These are phyloP conservation scores for Podospora pseudocomata DNA, from an alignment of 495 filamentous ascomycete genomes.

Conservation along the genomic window DNA sequence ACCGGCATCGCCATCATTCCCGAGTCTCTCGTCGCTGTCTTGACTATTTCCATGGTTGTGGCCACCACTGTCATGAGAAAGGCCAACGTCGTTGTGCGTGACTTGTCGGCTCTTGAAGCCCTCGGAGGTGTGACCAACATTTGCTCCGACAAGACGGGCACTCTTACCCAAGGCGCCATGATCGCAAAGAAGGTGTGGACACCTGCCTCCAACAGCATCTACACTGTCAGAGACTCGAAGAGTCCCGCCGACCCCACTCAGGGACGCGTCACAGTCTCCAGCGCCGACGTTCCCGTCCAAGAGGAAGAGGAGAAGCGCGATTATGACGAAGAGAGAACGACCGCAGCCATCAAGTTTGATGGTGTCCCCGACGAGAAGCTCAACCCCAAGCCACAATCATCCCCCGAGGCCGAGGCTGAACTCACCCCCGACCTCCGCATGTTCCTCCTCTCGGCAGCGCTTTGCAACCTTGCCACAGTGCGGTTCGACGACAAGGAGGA, in stretches of 20 bases:
- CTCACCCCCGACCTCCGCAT: slow-evolving; percentile 52
- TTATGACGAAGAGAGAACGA: slow-evolving; percentile 50
- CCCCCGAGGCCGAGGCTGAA: slow-evolving; percentile 27
- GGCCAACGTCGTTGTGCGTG: slow-evolving; percentile 71
- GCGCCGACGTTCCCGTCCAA: slow-evolving; percentile 25
- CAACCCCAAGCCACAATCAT: slow-evolving; percentile 21
- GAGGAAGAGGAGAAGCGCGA: slow-evolving; percentile 37
- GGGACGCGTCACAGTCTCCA: slow-evolving; percentile 37
- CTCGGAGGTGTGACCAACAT: slow-evolving; percentile 84
- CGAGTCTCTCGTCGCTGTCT: slow-evolving; percentile 64
- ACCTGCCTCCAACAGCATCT: slow-evolving; percentile 51
- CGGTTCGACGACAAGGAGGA: slow-evolving; percentile 51
- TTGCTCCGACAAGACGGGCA: slow-evolving; percentile 86
- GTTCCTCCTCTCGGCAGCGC: slow-evolving; percentile 66
- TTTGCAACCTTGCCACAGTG: slow-evolving; percentile 75
- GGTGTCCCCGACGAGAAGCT: slow-evolving; percentile 43
- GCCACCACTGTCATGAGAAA: slow-evolving; percentile 74
- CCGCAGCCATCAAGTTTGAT: slow-evolving; percentile 53
- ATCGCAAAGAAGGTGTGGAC: slow-evolving; percentile 80
- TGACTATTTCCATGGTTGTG: slow-evolving; percentile 73
- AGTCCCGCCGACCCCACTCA: slow-evolving; percentile 57
- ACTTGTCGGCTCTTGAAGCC: slow-evolving; percentile 75
- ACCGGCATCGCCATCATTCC: slow-evolving; percentile 69
- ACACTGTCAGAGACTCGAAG: slow-evolving; percentile 56
- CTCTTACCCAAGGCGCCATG: slow-evolving; percentile 74